phyloP scores from a whole-genome alignment of 352 stramenopile genomes.

The Pythium phragmitis region DNA sequence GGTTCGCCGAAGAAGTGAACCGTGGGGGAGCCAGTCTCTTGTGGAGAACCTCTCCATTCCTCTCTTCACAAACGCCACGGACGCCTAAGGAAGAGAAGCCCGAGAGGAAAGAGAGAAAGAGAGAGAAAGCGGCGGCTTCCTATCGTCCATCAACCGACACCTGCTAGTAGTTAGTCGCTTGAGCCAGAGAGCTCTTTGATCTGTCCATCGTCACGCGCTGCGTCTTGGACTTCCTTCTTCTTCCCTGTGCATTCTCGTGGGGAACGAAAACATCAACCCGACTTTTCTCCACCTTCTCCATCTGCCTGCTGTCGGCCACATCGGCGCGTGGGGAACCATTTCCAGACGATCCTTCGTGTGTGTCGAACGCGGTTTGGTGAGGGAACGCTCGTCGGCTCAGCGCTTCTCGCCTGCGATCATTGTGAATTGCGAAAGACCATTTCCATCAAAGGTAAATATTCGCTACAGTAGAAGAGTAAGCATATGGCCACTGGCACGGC shows the following conservation, averaged over 20 bases:
- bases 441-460: constrained; percentile 3
- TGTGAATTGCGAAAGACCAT: background rate
- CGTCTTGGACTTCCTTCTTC: constrained; percentile 6
- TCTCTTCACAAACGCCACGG: constrained; percentile 4
- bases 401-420: background rate
- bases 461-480: background rate
- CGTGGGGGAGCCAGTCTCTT: constrained; percentile 14
- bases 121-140: background rate
- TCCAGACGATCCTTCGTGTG: background rate
- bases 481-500: background rate
- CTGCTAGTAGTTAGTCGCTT: constrained; percentile 12
- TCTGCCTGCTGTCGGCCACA: background rate
- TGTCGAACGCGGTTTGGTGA: too few relatives aligned
- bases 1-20: constrained; percentile 17
- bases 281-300: background rate
- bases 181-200: constrained; percentile 7
- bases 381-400: background rate
- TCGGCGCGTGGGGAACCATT: too few relatives aligned
- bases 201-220: background rate
- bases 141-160: background rate
- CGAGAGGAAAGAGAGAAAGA: background rate
- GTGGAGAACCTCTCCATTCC: constrained; percentile 1
- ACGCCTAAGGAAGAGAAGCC: background rate
- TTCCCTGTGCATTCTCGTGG: background rate
- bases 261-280: background rate